phyloP scores from a whole-genome alignment of 2,329 filamentous ascomycete genomes.

The Pseudocercospora eumusae region DNA sequence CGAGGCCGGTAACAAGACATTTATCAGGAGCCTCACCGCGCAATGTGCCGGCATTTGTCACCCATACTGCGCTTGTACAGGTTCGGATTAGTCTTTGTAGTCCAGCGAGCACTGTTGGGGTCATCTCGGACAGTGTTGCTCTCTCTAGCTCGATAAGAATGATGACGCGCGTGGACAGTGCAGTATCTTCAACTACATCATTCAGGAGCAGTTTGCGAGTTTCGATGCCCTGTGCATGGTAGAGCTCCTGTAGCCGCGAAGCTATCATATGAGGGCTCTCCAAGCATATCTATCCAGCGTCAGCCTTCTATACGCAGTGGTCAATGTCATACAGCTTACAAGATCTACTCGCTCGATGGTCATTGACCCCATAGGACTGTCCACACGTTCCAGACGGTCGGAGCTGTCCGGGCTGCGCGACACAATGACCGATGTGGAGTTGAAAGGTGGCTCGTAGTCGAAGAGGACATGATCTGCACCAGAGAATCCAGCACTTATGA shows the following conservation, averaged over 20 bases:
- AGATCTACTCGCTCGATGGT: background rate
- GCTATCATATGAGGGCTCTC: background rate
- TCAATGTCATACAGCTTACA: background rate
- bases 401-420: background rate
- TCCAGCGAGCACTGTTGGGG: background rate
- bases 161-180: background rate
- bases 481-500: background rate
- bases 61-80: background rate
- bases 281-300: background rate
- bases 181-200: background rate
- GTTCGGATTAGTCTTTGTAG: background rate
- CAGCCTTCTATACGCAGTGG: background rate
- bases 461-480: background rate
- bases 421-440: background rate
- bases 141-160: background rate
- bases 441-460: constrained; percentile 3
- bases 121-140: background rate
- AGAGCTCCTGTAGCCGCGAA: background rate
- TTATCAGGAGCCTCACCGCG: background rate
- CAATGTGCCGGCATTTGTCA: background rate
- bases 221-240: background rate
- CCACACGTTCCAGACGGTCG: background rate
- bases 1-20: background rate
- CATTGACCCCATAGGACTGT: background rate
- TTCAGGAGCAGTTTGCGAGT: background rate